Conservation (phyloP, 2,329 filamentous ascomycete species). For the Sordariomycetes sp. region DNA sequence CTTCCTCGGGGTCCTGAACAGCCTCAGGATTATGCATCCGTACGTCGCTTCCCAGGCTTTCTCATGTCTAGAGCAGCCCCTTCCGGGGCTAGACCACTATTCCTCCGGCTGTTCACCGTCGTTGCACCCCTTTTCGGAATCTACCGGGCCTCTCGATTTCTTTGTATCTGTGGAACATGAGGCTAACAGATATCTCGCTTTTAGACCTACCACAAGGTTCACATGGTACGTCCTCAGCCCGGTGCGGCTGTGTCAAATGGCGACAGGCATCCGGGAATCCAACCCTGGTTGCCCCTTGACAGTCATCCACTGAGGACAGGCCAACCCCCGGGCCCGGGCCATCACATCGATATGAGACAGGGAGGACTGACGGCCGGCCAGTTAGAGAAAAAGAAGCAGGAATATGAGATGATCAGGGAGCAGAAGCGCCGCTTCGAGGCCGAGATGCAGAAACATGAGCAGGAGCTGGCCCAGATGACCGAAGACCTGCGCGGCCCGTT, state of each 20-base stretch:
- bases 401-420: constrained; percentile 84
- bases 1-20: constrained; percentile 37
- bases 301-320: constrained; percentile 1
- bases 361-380: constrained; percentile 24
- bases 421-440: constrained; percentile 83
- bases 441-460: constrained; percentile 82
- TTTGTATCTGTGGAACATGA: background rate
- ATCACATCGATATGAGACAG: constrained; percentile 4
- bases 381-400: constrained; percentile 89
- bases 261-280: constrained; percentile 2
- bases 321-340: constrained; percentile 1
- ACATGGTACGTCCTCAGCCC: constrained; percentile 52
- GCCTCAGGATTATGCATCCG: constrained; percentile 35
- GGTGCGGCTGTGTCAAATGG: background rate
- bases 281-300: constrained; percentile 2
- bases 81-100: background rate
- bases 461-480: constrained; percentile 76
- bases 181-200: constrained; percentile 1
- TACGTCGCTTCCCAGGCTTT: constrained; percentile 15
- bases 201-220: constrained; percentile 60
- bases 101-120: background rate
- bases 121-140: background rate
- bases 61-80: background rate
- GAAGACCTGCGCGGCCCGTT: constrained; percentile 57
- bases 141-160: background rate